Evolutionary conservation across 1,284 basidiomycete genomes (phyloP).

Genomic region (Cronartium quercuum): DNA sequence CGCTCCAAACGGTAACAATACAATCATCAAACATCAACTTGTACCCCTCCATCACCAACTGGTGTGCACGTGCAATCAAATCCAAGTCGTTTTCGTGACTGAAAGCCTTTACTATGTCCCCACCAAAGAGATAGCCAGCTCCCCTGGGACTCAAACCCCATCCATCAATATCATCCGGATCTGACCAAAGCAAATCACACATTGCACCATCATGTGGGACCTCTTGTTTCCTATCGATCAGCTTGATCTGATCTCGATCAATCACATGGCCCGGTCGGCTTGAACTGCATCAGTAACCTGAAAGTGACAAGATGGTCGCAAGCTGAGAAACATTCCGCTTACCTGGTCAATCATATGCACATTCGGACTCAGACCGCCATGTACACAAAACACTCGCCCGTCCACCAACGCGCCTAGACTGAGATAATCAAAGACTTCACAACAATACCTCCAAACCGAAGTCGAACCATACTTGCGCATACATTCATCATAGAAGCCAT

Average conservation of each 20-base stretch:
- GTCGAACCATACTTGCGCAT: conserved; percentile 89
- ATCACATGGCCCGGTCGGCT: not conserved
- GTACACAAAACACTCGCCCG: conserved; percentile 82
- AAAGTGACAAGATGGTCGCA: not conserved
- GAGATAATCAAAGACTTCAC: conserved; percentile 96
- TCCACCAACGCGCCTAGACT: conserved; percentile 91
- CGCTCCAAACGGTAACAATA: conserved; percentile 98
- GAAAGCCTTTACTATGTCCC: conserved; percentile 82
- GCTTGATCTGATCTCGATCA: conserved; percentile 74
- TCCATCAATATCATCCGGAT: conserved; percentile 88
- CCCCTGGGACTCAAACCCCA: conserved; percentile 97
- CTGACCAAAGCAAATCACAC: conserved; percentile 98
- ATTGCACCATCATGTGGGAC: conserved; percentile 99
- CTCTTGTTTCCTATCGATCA: conserved; percentile 93
- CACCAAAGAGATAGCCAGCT: conserved; percentile 90
- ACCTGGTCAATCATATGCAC: conserved; percentile 42
- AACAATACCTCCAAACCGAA: conserved; percentile 97
- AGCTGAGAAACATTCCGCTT: conserved; percentile 9
- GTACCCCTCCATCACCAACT: conserved; percentile 97
- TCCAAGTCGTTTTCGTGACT: conserved; percentile 87
- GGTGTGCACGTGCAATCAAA: conserved; percentile 92
- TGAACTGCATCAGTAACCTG: too few relatives aligned
- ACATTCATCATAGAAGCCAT: conserved; percentile 99
- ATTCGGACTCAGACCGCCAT: conserved; percentile 73
- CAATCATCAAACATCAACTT: conserved; percentile 95